Percentiles rank a stretch among this genome's conserved stretches.
Conservation (phyloP, 129 eudicot species). For the Chrysanthemum makinoi region DNA sequence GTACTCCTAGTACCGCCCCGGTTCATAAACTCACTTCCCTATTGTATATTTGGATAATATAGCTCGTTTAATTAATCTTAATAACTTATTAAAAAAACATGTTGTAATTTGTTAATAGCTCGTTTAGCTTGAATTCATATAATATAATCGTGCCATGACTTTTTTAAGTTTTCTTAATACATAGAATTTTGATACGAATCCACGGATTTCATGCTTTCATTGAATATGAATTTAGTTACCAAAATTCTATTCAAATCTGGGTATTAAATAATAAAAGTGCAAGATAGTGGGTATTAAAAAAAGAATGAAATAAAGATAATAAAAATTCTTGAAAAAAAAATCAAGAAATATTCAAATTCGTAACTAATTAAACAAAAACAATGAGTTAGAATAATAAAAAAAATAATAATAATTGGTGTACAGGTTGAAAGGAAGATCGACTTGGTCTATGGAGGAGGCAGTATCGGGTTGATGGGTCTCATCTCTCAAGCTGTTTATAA, state of each 20-base stretch:
- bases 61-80: too few relatives aligned
- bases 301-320: not conserved
- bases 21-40: too few relatives aligned
- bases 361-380: too few relatives aligned
- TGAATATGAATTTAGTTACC: not conserved
- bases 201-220: slow-evolving; percentile 22
- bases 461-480: slow-evolving; percentile 71
- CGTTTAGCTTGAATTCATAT: too few relatives aligned
- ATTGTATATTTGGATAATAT: too few relatives aligned
- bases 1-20: too few relatives aligned
- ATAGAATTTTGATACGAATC: slow-evolving; percentile 10
- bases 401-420: not conserved
- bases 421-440: slow-evolving; percentile 79
- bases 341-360: too few relatives aligned
- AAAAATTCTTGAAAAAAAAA: not conserved
- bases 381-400: too few relatives aligned
- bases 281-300: not conserved
- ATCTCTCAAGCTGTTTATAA: slow-evolving; percentile 70
- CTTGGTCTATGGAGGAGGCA: slow-evolving; percentile 80
- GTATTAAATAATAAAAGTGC: not conserved
- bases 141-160: too few relatives aligned
- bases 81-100: too few relatives aligned
- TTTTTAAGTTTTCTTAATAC: not conserved
- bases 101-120: too few relatives aligned
- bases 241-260: too few relatives aligned